Conservation (phyloP, 345 rosid genomes). For the Raphanus raphanistrum region DNA sequence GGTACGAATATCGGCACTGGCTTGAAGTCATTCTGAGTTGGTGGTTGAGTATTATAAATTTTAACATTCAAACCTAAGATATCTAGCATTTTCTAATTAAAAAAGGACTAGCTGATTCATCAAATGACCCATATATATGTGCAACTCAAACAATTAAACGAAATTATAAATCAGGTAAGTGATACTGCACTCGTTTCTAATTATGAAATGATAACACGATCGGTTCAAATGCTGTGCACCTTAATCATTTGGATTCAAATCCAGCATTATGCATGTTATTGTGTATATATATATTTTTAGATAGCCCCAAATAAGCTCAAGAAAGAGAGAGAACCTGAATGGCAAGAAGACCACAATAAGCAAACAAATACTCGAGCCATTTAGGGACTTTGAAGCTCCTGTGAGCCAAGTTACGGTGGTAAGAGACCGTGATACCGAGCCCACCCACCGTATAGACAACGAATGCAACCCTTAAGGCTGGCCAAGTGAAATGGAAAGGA, state of each 20-base stretch:
- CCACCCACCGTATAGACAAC: slow-evolving; percentile 57
- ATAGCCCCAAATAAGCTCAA: not conserved
- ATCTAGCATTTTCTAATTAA: not conserved
- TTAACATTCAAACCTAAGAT: not conserved
- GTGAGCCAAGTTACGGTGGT: slow-evolving; percentile 71
- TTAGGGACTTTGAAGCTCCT: slow-evolving; percentile 79
- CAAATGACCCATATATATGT: not conserved
- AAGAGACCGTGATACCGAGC: slow-evolving; percentile 74
- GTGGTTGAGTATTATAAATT: not conserved
- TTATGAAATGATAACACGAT: not conserved
- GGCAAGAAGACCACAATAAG: slow-evolving; percentile 66
- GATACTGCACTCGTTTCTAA: not conserved
- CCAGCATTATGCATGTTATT: not conserved
- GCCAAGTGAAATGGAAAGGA: slow-evolving; percentile 74
- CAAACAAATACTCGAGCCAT: slow-evolving; percentile 81
- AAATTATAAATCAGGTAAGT: not conserved
- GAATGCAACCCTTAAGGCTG: slow-evolving; percentile 59
- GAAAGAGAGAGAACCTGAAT: slow-evolving; percentile 24
- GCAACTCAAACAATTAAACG: not conserved
- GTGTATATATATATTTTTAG: not conserved
- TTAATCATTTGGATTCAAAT: not conserved
- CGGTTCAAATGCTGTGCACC: not conserved
- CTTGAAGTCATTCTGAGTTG: not conserved
- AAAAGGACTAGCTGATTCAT: not conserved
- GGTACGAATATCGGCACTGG: not conserved